phyloP scores from a whole-genome alignment of 805 yeast genomes.

The Metschnikowia cerradonensis region DNA sequence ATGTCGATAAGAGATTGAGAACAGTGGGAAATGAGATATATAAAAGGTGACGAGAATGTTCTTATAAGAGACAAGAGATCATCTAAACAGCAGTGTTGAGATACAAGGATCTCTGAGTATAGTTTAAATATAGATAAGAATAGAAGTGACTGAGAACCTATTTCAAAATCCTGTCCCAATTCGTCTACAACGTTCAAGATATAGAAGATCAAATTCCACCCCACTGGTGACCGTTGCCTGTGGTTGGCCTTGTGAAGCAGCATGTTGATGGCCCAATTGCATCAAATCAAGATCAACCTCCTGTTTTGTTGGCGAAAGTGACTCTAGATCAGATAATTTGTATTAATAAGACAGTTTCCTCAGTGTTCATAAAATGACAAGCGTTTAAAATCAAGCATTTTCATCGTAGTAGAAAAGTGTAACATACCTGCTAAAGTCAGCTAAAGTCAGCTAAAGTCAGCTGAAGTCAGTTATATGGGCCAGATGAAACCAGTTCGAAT shows the following conservation, averaged over 20 bases:
- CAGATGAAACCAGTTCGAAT: constrained; percentile 1
- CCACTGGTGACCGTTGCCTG: constrained; percentile 12
- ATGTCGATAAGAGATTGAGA: too few species aligned
- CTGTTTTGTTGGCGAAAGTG: constrained; percentile 37
- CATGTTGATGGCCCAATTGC: constrained; percentile 10
- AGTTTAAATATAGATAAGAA: too few species aligned
- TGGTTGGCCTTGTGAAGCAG: constrained; percentile 1
- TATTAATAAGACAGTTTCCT: constrained; percentile 20
- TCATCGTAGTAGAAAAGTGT: constrained; percentile 17
- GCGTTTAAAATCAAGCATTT: constrained; percentile 24
- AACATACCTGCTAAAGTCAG: constrained; percentile 11
- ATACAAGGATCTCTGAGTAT: too few species aligned
- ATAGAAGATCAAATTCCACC: constrained; percentile 29
- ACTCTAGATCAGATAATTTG: not conserved
- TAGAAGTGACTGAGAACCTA: constrained; percentile 17
- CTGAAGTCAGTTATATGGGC: not conserved
- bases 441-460: not conserved
- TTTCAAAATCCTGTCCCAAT: constrained; percentile 44
- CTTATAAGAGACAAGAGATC: too few species aligned
- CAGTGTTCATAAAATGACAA: constrained; percentile 26
- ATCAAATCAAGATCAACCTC: constrained; percentile 23
- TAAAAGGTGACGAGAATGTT: too few species aligned
- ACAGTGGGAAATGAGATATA: too few species aligned
- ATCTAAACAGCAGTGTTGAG: too few species aligned
- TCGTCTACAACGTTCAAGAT: constrained; percentile 48